Conservation (phyloP, 2,329 filamentous ascomycete species). For the Colletotrichum viniferum region DNA sequence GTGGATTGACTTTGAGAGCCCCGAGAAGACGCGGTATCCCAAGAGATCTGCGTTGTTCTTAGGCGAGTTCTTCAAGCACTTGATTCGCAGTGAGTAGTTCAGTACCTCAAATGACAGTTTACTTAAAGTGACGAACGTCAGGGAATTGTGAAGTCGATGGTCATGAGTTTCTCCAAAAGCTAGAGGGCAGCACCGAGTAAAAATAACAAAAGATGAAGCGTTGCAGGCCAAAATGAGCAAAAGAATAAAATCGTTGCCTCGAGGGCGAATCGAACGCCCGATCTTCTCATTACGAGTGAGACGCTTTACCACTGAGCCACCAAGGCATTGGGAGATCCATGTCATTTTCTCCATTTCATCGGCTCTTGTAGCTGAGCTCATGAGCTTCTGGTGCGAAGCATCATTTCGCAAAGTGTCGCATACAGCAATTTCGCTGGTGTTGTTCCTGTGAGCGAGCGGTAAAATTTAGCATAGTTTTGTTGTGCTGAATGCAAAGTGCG, state of each 20-base stretch:
- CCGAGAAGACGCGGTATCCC: conserved; percentile 37
- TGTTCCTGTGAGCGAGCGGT: not conserved
- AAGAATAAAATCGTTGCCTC: not conserved
- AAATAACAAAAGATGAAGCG: not conserved
- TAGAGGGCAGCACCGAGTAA: not conserved
- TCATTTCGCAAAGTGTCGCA: not conserved
- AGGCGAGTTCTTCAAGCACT: conserved; percentile 31
- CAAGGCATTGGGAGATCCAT: conserved; percentile 1
- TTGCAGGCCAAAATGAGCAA: not conserved
- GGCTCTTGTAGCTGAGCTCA: not conserved
- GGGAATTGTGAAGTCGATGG: not conserved
- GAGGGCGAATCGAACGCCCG: conserved; percentile 23
- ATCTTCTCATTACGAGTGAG: conserved; percentile 24
- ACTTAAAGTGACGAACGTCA: accelerated
- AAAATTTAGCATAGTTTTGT: not conserved
- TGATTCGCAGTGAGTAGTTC: conserved; percentile 22
- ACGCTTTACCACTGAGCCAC: conserved; percentile 24
- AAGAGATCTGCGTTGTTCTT: conserved; percentile 35
- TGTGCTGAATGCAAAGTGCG: not conserved
- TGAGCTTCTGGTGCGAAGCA: not conserved
- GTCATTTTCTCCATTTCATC: accelerated
- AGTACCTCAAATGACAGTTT: not conserved
- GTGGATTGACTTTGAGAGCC: conserved; percentile 43
- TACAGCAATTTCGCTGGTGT: not conserved
- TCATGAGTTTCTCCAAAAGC: not conserved